Conservation (phyloP, 2,329 filamentous ascomycete species). For the Trichoderma oligosporum region DNA sequence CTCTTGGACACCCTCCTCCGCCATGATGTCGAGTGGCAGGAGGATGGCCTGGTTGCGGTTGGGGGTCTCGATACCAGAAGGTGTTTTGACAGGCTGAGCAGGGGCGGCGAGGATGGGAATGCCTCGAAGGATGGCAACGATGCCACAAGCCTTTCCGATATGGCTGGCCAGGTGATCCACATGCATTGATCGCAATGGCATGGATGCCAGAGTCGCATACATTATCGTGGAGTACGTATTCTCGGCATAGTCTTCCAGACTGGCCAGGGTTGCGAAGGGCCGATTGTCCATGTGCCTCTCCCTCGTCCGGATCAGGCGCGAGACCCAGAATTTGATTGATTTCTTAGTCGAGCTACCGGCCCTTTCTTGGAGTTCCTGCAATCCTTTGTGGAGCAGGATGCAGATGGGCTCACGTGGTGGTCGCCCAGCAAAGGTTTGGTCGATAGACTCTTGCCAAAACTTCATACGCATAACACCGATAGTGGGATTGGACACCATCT, state of each 20-base stretch:
- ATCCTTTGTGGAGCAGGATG: constrained; percentile 70
- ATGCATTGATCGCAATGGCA: constrained; percentile 77
- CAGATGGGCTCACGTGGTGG: constrained; percentile 92
- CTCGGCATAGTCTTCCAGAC: constrained; percentile 85
- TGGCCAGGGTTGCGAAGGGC: constrained; percentile 68
- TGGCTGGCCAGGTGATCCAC: constrained; percentile 92
- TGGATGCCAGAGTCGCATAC: constrained; percentile 77
- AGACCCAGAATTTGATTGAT: constrained; percentile 67
- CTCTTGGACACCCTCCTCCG: constrained; percentile 72
- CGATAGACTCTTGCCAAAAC: constrained; percentile 87
- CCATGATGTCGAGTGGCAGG: constrained; percentile 86
- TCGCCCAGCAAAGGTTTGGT: constrained; percentile 68
- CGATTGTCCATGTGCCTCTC: constrained; percentile 80
- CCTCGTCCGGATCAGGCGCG: constrained; percentile 73
- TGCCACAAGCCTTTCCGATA: constrained; percentile 90
- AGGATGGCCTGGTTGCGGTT: constrained; percentile 56
- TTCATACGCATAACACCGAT: constrained; percentile 87
- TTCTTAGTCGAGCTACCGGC: constrained; percentile 40
- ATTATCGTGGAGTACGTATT: constrained; percentile 91
- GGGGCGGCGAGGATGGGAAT: constrained; percentile 81
- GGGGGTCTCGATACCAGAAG: constrained; percentile 37
- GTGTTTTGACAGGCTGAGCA: constrained; percentile 47
- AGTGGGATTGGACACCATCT: constrained; percentile 81
- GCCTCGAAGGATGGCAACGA: constrained; percentile 79
- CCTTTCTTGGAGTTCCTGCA: constrained; percentile 56